Evolutionary conservation across 768 basidiomycete species (phyloP).

Genomic region (Sarcodon sp.): DNA sequence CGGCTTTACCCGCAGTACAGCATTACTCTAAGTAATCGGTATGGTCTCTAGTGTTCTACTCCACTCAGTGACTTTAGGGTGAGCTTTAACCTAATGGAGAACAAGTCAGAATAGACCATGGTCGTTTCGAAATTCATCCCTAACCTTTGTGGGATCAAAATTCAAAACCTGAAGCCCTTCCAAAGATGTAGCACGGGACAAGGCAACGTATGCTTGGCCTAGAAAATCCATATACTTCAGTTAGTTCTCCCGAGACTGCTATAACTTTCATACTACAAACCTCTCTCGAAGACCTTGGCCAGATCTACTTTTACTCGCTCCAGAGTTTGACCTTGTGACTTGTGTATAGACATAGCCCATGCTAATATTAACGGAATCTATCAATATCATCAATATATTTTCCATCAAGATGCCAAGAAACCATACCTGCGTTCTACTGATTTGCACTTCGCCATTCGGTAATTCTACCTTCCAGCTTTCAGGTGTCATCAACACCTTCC

Average conservation of each 20-base stretch:
- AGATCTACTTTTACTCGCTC: slow-evolving; percentile 93
- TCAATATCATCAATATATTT: neutral
- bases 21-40: neutral
- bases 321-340: slow-evolving; percentile 94
- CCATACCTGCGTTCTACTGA: slow-evolving; percentile 64
- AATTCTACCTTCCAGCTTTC: slow-evolving; percentile 83
- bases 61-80: slow-evolving; percentile 31
- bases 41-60: slow-evolving; percentile 17
- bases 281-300: slow-evolving; percentile 87
- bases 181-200: slow-evolving; percentile 39
- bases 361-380: slow-evolving; percentile 81
- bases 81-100: slow-evolving; percentile 24
- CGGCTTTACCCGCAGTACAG: no score
- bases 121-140: neutral
- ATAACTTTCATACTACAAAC: slow-evolving; percentile 18
- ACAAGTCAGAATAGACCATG: neutral
- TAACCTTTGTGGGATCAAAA: slow-evolving; percentile 42
- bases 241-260: neutral
- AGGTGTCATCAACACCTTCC: slow-evolving; percentile 45
- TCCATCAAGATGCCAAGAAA: neutral
- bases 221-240: neutral
- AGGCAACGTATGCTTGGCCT: slow-evolving; percentile 37
- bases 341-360: slow-evolving; percentile 99
- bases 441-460: slow-evolving; percentile 78
- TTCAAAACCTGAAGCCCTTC: slow-evolving; percentile 41